Percentiles rank a stretch among this genome's conserved stretches.
These are phyloP conservation scores for Aspergillus steynii DNA, from an alignment of 495 filamentous ascomycete genomes.

Conservation along the genomic window DNA sequence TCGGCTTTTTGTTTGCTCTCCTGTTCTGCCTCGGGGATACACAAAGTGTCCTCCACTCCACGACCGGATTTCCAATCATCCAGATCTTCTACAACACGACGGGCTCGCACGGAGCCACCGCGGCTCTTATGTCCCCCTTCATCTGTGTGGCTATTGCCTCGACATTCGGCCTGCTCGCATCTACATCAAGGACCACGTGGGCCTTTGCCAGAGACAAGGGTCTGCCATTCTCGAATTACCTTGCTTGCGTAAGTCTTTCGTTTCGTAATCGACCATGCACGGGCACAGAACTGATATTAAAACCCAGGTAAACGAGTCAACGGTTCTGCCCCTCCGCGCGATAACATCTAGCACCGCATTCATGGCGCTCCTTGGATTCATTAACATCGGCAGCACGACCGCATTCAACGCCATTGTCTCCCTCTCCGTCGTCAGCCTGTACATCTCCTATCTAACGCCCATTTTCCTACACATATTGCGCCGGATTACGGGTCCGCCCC, in stretches of 20 bases:
- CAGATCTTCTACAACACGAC: slow-evolving; percentile 14
- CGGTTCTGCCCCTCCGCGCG: background rate
- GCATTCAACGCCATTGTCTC: slow-evolving; percentile 59
- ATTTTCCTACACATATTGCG: slow-evolving; percentile 34
- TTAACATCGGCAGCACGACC: slow-evolving; percentile 56
- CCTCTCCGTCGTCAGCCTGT: slow-evolving; percentile 39
- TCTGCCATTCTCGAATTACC: background rate
- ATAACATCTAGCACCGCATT: background rate
- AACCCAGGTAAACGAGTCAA: background rate
- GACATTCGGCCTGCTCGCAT: slow-evolving; percentile 5
- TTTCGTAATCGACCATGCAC: background rate
- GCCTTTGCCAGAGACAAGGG: slow-evolving; percentile 9
- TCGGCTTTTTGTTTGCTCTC: background rate
- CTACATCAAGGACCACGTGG: slow-evolving; percentile 5
- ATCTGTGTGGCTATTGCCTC: background rate
- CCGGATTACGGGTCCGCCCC: slow-evolving; percentile 13
- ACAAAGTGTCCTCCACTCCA: background rate
- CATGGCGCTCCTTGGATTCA: slow-evolving; percentile 27
- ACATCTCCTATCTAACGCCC: slow-evolving; percentile 43
- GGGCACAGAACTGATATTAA: background rate
- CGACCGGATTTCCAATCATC: slow-evolving; percentile 3
- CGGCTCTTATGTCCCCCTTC: background rate
- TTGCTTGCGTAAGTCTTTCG: background rate
- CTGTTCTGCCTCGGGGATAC: background rate
- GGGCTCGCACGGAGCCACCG: too few relatives aligned